A percentile compares a stretch with the other conserved stretches of the same genome.
Conservation (phyloP, 257 asterid species). For the Misopates orontium region DNA sequence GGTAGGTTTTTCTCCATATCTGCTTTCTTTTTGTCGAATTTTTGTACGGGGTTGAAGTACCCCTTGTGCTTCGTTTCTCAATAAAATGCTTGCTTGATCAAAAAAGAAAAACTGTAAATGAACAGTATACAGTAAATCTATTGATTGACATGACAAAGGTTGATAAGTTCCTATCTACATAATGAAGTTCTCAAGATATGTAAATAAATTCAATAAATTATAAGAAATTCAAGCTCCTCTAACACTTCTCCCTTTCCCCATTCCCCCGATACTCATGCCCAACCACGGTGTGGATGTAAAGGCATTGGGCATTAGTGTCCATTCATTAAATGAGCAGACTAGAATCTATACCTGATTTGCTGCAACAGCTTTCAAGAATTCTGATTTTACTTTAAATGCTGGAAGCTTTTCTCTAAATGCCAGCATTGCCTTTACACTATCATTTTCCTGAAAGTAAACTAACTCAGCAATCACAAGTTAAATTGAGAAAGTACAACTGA, state of each 20-base stretch:
- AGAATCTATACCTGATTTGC: slow-evolving; percentile 64
- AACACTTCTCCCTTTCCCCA: background rate
- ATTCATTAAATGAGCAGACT: slow-evolving; percentile 7
- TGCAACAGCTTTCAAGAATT: slow-evolving; percentile 80
- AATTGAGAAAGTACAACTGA: slow-evolving; percentile 19
- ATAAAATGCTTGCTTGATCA: too few species aligned
- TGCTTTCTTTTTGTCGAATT: too few species aligned
- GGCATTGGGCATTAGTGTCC: background rate
- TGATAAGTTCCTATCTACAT: background rate
- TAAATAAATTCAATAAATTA: background rate
- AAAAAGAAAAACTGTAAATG: background rate
- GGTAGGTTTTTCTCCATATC: too few species aligned
- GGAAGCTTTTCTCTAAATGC: slow-evolving; percentile 87
- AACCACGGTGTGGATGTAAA: background rate
- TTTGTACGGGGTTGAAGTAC: too few species aligned
- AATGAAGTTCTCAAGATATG: background rate
- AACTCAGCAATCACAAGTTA: slow-evolving; percentile 24
- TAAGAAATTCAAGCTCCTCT: background rate
- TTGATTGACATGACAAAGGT: background rate
- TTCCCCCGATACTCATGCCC: background rate
- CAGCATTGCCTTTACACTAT: slow-evolving; percentile 66
- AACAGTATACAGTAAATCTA: background rate
- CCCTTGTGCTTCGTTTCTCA: too few species aligned
- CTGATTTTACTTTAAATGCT: slow-evolving; percentile 73
- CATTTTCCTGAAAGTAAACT: slow-evolving; percentile 56